Evolutionary conservation across 192 early-diverging fungal genomes (phyloP).

Genomic region (Powellomyces hirtus): DNA sequence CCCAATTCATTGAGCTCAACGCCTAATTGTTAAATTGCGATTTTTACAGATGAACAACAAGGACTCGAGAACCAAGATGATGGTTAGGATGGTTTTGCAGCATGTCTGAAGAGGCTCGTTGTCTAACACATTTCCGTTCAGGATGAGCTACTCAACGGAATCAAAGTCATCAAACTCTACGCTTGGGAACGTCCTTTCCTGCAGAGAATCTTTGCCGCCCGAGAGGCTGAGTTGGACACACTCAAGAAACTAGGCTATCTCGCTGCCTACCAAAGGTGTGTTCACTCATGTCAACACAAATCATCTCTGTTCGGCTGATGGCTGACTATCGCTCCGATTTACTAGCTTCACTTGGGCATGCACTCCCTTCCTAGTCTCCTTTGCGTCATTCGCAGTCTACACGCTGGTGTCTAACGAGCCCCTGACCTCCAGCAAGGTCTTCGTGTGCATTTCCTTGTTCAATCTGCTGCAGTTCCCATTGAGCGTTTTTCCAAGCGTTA

Average conservation of each 20-base stretch:
- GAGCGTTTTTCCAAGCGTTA: conserved; percentile 76
- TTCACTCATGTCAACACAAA: neutral
- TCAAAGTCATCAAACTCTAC: conserved; percentile 92
- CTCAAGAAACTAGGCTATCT: conserved; percentile 74
- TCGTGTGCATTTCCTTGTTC: conserved; percentile 89
- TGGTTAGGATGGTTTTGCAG: conserved; percentile 50
- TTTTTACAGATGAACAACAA: conserved; percentile 92
- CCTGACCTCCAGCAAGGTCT: conserved; percentile 63
- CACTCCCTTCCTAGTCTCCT: conserved; percentile 86
- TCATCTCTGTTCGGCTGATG: neutral
- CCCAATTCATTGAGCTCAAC: no score
- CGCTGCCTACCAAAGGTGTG: conserved; percentile 57
- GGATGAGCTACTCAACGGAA: conserved; percentile 84
- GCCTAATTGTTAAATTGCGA: no score
- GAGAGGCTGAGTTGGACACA: conserved; percentile 73
- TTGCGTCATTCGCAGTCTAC: conserved; percentile 80
- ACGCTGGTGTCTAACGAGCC: conserved; percentile 58
- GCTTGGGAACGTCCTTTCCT: conserved; percentile 87
- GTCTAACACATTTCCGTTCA: no score
- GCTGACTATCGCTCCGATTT: neutral
- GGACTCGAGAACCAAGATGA: conserved; percentile 67
- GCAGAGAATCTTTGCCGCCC: conserved; percentile 63
- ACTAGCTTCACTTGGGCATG: conserved; percentile 70
- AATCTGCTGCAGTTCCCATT: conserved; percentile 90
- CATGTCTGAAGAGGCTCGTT: conserved; percentile 1